Base-by-base conservation (phyloP, 345 rosid species). In the Adansonia digitata region DNA sequence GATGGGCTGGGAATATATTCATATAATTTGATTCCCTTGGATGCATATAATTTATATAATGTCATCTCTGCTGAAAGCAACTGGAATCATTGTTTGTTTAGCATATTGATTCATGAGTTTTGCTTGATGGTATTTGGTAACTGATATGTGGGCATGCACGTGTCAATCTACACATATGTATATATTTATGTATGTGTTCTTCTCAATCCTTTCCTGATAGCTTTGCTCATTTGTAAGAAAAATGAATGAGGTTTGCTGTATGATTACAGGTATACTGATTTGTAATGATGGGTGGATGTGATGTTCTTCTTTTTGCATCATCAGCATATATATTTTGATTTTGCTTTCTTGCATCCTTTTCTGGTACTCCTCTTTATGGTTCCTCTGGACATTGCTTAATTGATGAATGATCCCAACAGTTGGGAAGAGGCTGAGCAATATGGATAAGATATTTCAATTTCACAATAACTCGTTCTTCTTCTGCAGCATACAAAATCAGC, bases 401-500 rank as follows among this genome's bases (percentile, higher is more conserved):
- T 29, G 42, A 10, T 55, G 6, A 35, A 53, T 29, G 42, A 12
- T 35, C 27, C 31, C 37, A 7, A 71, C 52, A 52, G 24, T 34
- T 35, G 39, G 45, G 0, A 7, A 35, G 24, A 62, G 67, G 45
- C 2, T 62, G 68, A 18, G 68, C 12, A 63, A 18, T 39, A 37
- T 63, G 24, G n/a, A 20, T 18, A 9, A 10, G 18, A 26, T 48
- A 17, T 63, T 39, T 71, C 39, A 71, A 18, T 51, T 78, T 66
- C 57, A 62, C 68, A 48, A 74, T 79, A 73, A 78, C 69, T 13
- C 12, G 4, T 72, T 71, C 48, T 46, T 76, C n/a, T 73, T 81
- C 34, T 82, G 85, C 80, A 94, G 99, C 85, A 88, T 79, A 69
- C 85, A 48, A 86, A 86, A 80, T 93, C 97, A 22, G 98, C 94